phyloP scores from a whole-genome alignment of 2,329 filamentous ascomycete species.

The Pyrenochaeta sp. region DNA sequence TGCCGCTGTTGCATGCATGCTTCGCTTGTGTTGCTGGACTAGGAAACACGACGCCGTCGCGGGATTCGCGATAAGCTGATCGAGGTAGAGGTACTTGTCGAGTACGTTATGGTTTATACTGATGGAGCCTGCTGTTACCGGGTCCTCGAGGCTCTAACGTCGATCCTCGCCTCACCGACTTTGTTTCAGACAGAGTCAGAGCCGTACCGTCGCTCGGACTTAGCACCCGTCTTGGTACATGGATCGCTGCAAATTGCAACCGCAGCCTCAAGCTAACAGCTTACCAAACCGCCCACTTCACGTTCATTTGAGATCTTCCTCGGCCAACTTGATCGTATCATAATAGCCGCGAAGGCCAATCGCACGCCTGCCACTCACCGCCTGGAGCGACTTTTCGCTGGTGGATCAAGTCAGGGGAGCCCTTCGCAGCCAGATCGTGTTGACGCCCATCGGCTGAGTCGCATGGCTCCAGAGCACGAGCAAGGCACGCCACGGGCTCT shows the following conservation, averaged over 20 bases:
- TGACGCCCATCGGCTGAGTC: constrained; percentile 31
- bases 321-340: constrained; percentile 17
- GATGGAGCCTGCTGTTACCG: constrained; percentile 1
- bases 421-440: constrained; percentile 29
- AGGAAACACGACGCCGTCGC: constrained; percentile 23
- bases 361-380: constrained; percentile 32
- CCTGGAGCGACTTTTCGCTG: constrained; percentile 25
- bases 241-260: constrained; percentile 6
- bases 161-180: too few relatives aligned
- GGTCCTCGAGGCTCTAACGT: too few relatives aligned
- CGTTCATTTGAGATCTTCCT: constrained; percentile 10
- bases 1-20: constrained; percentile 17
- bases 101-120: constrained; percentile 13
- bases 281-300: constrained; percentile 15
- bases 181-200: constrained; percentile 8
- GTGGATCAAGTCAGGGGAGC: constrained; percentile 24
- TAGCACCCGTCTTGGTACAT: neutral
- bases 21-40: constrained; percentile 24
- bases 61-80: constrained; percentile 35
- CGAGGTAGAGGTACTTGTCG: constrained; percentile 10
- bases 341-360: constrained; percentile 31
- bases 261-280: constrained; percentile 11
- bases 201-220: constrained; percentile 1
- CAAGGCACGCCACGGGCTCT: constrained; percentile 21
- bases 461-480: constrained; percentile 24